These are phyloP conservation scores for Penicillium bovifimosum DNA, from an alignment of 495 filamentous ascomycete species.

Conservation along the genomic window DNA sequence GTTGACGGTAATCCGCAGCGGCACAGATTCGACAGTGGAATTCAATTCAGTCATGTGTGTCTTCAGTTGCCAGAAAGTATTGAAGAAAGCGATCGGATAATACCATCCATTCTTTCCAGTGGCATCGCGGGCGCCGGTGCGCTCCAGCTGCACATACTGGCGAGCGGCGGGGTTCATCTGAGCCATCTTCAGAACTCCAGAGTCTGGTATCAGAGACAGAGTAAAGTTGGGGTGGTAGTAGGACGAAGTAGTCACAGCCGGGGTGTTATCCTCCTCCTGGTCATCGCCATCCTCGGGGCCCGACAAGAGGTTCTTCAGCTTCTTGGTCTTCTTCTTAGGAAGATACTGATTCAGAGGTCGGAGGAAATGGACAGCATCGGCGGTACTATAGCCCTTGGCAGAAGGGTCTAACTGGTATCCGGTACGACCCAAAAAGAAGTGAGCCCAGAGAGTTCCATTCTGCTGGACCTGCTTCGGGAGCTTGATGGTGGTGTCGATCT, in stretches of 20 bases:
- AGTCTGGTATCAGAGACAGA: constrained; percentile 77
- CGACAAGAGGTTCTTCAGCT: constrained; percentile 85
- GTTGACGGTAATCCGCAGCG: constrained; percentile 77
- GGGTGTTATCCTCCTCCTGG: constrained; percentile 49
- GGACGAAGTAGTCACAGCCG: constrained; percentile 57
- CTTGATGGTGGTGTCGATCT: constrained; percentile 68
- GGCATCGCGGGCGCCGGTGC: constrained; percentile 65
- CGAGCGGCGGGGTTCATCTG: constrained; percentile 66
- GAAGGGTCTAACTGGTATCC: constrained; percentile 72
- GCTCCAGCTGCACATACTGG: constrained; percentile 73
- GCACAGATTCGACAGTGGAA: constrained; percentile 77
- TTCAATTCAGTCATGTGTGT: constrained; percentile 89
- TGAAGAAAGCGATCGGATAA: constrained; percentile 85
- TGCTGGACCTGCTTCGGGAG: constrained; percentile 78
- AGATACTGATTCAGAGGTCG: constrained; percentile 85
- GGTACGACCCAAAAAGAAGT: constrained; percentile 78
- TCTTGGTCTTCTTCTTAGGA: constrained; percentile 82
- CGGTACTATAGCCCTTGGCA: constrained; percentile 61
- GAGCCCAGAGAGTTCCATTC: constrained; percentile 90
- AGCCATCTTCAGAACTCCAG: constrained; percentile 60
- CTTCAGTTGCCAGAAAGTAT: constrained; percentile 95
- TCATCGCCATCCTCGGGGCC: constrained; percentile 48
- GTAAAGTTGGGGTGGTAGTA: constrained; percentile 97
- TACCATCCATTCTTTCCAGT: constrained; percentile 93
- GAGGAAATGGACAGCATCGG: constrained; percentile 73